Percentiles rank a stretch among this genome's conserved stretches.
These are phyloP conservation scores for Nakataea oryzae DNA, from an alignment of 2,329 filamentous ascomycete species.

Conservation along the genomic window DNA sequence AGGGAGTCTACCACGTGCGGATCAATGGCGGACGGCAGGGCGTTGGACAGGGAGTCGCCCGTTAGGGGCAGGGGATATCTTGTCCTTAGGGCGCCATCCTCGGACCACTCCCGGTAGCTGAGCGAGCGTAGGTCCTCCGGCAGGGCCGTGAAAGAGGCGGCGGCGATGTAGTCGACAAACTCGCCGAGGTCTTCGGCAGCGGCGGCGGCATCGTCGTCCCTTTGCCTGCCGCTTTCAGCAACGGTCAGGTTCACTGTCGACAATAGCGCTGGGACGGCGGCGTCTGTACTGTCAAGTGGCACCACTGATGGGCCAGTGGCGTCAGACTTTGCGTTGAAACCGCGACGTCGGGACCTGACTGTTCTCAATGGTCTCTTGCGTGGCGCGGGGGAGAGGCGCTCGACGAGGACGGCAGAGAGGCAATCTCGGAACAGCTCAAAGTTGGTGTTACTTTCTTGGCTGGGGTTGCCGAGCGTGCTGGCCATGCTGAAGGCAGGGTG, in stretches of 20 bases:
- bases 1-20: slow-evolving; percentile 57
- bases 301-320: not conserved
- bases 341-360: not conserved
- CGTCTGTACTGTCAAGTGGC: not conserved
- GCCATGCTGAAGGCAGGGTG: not conserved
- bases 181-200: slow-evolving; percentile 62
- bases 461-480: not conserved
- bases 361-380: not conserved
- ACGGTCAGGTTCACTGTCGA: not conserved
- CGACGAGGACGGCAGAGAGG: slow-evolving; percentile 58
- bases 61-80: slow-evolving; percentile 50
- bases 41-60: slow-evolving; percentile 31
- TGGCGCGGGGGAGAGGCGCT: slow-evolving; percentile 33
- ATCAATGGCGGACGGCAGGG: slow-evolving; percentile 42
- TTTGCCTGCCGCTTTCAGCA: slow-evolving; percentile 36
- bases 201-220: slow-evolving; percentile 42
- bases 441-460: slow-evolving; percentile 28
- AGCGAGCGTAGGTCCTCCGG: slow-evolving; percentile 51
- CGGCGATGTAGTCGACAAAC: slow-evolving; percentile 71
- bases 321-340: not conserved
- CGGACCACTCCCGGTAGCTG: slow-evolving; percentile 45
- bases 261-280: not conserved
- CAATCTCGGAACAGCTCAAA: slow-evolving; percentile 65
- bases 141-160: slow-evolving; percentile 56
- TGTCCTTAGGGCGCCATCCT: slow-evolving; percentile 18